A percentile compares a stretch with the other conserved stretches of the same genome.
phyloP scores from a whole-genome alignment of 345 rosid genomes.

The Citrus inodora region DNA sequence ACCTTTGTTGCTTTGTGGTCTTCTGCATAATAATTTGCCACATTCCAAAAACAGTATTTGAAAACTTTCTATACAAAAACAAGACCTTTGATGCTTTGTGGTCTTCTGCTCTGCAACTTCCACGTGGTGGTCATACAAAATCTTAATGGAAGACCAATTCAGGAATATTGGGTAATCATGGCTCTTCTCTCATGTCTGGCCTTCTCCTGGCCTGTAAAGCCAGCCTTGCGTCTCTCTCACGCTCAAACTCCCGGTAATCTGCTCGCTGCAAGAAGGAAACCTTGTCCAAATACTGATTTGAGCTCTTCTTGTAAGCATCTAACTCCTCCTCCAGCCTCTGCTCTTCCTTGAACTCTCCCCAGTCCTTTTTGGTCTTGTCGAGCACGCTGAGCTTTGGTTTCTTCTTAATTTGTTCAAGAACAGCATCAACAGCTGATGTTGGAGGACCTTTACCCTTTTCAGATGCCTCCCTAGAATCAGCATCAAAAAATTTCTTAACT shows the following conservation, averaged over 20 bases:
- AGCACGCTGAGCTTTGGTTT: conserved; percentile 88
- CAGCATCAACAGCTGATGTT: conserved; percentile 78
- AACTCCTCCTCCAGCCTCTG: conserved; percentile 81
- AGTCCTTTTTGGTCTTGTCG: conserved; percentile 89
- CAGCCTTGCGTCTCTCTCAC: conserved; percentile 92
- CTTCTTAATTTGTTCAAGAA: conserved; percentile 89
- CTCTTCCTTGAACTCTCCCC: conserved; percentile 97
- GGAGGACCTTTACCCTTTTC: conserved; percentile 51
- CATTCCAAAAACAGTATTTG: neutral
- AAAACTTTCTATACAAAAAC: neutral
- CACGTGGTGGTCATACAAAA: neutral
- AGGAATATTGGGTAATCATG: conserved; percentile 14
- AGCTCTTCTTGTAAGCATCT: conserved; percentile 92
- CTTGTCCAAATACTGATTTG: conserved; percentile 81
- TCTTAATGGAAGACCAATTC: neutral
- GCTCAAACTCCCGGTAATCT: conserved; percentile 85
- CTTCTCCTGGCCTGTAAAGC: conserved; percentile 68
- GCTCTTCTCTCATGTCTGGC: conserved; percentile 54
- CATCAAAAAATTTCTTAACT: conserved; percentile 61
- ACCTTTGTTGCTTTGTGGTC: neutral
- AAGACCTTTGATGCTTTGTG: neutral
- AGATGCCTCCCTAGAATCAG: conserved; percentile 79
- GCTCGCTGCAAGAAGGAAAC: conserved; percentile 79
- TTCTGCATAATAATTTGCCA: neutral
- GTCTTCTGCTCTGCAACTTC: neutral